Conservation (phyloP, 2,329 filamentous ascomycete species). For the Intubia oerlemansii region DNA sequence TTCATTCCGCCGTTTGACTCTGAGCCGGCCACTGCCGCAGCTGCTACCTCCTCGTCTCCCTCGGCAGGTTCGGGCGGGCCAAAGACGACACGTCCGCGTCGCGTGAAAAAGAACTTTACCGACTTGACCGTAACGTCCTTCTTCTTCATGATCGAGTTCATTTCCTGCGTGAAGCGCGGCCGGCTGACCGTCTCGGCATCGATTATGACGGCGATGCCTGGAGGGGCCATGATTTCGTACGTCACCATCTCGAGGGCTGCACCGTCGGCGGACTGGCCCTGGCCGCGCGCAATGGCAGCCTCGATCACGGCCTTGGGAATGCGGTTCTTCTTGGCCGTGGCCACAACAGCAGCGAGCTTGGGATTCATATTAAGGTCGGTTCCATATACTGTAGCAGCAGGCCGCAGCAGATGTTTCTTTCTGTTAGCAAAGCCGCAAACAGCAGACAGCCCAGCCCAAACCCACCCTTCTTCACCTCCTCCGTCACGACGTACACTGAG, state of each 20-base stretch:
- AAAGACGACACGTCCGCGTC: constrained; percentile 55
- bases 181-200: constrained; percentile 76
- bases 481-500: constrained; percentile 48
- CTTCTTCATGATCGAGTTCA: constrained; percentile 51
- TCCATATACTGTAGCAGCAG: constrained; percentile 27
- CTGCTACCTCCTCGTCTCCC: constrained; percentile 53
- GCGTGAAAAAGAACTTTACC: constrained; percentile 68
- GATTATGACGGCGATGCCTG: constrained; percentile 57
- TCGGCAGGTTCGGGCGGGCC: constrained; percentile 39
- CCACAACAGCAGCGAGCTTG: constrained; percentile 47
- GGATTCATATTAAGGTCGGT: constrained; percentile 54
- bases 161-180: constrained; percentile 47
- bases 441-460: neutral
- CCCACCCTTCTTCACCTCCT: too few species aligned
- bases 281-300: constrained; percentile 66
- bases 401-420: constrained; percentile 1
- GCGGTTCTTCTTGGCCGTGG: constrained; percentile 61
- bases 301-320: constrained; percentile 68
- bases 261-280: constrained; percentile 59
- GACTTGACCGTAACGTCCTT: constrained; percentile 48
- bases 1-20: too few species aligned
- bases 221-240: constrained; percentile 62
- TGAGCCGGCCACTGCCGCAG: too few species aligned
- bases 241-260: constrained; percentile 54
- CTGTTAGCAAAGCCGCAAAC: neutral